phyloP scores from a whole-genome alignment of 2,329 filamentous ascomycete genomes.

The Emmonsiellopsis sp. region DNA sequence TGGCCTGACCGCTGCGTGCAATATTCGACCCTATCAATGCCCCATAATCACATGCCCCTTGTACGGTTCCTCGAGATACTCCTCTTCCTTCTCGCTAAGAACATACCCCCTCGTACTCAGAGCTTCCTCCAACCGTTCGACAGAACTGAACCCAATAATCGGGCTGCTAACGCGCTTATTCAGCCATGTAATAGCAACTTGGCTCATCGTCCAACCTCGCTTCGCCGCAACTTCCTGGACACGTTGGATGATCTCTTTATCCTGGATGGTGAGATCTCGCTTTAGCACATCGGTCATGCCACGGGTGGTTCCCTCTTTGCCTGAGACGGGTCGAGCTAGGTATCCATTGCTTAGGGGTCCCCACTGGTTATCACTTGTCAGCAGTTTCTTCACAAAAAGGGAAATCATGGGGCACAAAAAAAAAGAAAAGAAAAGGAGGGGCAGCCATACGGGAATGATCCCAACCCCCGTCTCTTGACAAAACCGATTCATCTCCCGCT shows the following conservation, averaged over 20 bases:
- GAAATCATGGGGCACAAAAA: no score
- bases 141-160: constrained; percentile 42
- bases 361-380: background rate
- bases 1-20: no score
- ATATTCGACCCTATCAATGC: constrained; percentile 12
- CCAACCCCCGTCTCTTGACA: constrained; percentile 32
- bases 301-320: constrained; percentile 1
- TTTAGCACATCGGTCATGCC: constrained; percentile 5
- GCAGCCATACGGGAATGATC: constrained; percentile 24
- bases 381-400: background rate
- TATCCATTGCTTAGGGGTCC: background rate
- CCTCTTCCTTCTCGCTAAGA: constrained; percentile 40
- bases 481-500: constrained; percentile 36
- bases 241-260: constrained; percentile 34
- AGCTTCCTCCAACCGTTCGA: constrained; percentile 41
- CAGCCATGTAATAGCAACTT: constrained; percentile 29
- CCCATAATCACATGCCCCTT: constrained; percentile 24
- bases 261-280: constrained; percentile 15
- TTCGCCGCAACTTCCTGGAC: constrained; percentile 40
- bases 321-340: constrained; percentile 7
- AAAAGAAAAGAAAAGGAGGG: background rate
- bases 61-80: constrained; percentile 42
- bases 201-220: constrained; percentile 28
- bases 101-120: constrained; percentile 35
- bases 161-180: constrained; percentile 37